Evolutionary conservation across 495 filamentous ascomycete species (phyloP).

Genomic region (Penicillium crystallinum): DNA sequence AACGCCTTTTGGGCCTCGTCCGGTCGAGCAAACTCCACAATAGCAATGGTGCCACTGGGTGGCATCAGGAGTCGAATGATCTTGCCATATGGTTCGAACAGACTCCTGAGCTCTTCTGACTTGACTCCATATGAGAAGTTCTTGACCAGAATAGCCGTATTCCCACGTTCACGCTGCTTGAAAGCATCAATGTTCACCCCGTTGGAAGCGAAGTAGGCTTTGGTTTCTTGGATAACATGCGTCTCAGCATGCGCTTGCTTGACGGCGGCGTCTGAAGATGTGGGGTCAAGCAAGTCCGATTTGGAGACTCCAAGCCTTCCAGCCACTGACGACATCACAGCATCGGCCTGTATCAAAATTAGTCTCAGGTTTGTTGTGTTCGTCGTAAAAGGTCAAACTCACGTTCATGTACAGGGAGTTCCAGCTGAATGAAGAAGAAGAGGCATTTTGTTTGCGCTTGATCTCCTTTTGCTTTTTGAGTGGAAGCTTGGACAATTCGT

Average conservation of each 20-base stretch:
- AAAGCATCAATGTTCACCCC: constrained; percentile 91
- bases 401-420: constrained; percentile 97
- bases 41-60: constrained; percentile 84
- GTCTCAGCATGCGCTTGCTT: constrained; percentile 97
- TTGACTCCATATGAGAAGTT: constrained; percentile 85
- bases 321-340: constrained; percentile 86
- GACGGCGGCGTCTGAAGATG: constrained; percentile 85
- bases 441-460: constrained; percentile 71
- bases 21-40: constrained; percentile 76
- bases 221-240: constrained; percentile 92
- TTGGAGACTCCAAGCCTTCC: constrained; percentile 83
- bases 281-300: constrained; percentile 86
- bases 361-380: constrained; percentile 14
- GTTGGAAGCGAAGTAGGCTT: constrained; percentile 77
- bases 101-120: constrained; percentile 44
- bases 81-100: constrained; percentile 55
- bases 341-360: constrained; percentile 57
- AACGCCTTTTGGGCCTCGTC: constrained; percentile 79
- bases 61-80: constrained; percentile 81
- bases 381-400: constrained; percentile 21
- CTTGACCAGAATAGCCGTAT: constrained; percentile 87
- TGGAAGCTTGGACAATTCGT: constrained; percentile 78
- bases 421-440: constrained; percentile 83
- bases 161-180: constrained; percentile 73
- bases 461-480: constrained; percentile 91